phyloP scores from a whole-genome alignment of 352 stramenopile species.

The Pythium rhizo-oryzae region DNA sequence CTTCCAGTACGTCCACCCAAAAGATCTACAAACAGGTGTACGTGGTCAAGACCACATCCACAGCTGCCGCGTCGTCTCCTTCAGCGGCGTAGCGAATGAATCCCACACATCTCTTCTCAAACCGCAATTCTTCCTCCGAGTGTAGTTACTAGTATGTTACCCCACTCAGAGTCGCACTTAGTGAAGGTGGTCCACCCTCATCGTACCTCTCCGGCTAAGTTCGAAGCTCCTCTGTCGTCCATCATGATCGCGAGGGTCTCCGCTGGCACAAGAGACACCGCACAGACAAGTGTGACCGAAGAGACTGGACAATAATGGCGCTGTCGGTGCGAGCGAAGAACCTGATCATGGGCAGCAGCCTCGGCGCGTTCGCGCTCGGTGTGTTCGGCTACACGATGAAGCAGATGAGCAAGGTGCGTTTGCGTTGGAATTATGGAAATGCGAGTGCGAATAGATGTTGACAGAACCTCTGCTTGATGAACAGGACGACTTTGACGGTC shows the following conservation, averaged over 20 bases:
- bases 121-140: neutral
- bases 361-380: conserved; percentile 61
- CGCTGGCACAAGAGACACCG: conserved; percentile 1
- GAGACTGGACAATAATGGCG: conserved; percentile 35
- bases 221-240: conserved; percentile 12
- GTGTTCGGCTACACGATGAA: conserved; percentile 81
- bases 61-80: conserved; percentile 14
- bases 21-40: conserved; percentile 39
- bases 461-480: neutral
- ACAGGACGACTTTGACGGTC: conserved; percentile 82
- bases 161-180: conserved; percentile 12
- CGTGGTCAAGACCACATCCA: conserved; percentile 29
- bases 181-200: neutral
- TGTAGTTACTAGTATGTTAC: conserved; percentile 5
- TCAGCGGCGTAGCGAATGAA: conserved; percentile 25
- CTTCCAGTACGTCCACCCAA: neutral
- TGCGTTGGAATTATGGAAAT: neutral
- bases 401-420: conserved; percentile 76
- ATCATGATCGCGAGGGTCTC: conserved; percentile 16
- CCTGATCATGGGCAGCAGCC: conserved; percentile 64
- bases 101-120: neutral
- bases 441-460: neutral
- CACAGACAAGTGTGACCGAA: neutral
- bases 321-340: conserved; percentile 78
- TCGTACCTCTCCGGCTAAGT: conserved; percentile 18